phyloP scores from a whole-genome alignment of 2,329 filamentous ascomycete genomes.

The Trichoderma atroviride region DNA sequence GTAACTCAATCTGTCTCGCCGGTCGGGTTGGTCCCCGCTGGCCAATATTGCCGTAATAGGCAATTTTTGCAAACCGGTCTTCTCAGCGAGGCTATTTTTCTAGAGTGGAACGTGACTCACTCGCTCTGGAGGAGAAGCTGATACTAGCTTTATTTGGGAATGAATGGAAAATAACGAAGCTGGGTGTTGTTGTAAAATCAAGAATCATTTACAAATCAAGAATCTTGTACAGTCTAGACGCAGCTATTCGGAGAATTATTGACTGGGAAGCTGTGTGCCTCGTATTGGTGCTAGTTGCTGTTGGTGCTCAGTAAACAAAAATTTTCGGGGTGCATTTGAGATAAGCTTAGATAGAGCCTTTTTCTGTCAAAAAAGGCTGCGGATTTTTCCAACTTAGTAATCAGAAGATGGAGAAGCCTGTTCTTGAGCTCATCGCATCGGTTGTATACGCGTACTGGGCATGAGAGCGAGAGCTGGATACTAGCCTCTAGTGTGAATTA shows the following conservation, averaged over 20 bases:
- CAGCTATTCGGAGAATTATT: background rate
- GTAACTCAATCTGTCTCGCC: slow-evolving; percentile 27
- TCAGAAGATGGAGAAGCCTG: background rate
- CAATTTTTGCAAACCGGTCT: background rate
- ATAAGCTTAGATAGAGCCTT: background rate
- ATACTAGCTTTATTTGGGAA: background rate
- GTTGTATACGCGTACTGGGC: background rate
- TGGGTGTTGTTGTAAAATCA: background rate
- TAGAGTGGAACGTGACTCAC: background rate
- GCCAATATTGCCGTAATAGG: background rate
- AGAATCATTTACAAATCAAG: too few relatives aligned
- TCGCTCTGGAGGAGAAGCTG: background rate
- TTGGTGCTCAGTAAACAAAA: background rate
- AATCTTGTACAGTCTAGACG: background rate
- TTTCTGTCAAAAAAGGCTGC: background rate
- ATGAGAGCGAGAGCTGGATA: too few relatives aligned
- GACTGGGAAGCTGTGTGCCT: too few relatives aligned
- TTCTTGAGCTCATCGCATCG: background rate
- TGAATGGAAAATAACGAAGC: too few relatives aligned
- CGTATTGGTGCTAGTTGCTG: background rate
- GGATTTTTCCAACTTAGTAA: background rate
- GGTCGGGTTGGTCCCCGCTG: background rate
- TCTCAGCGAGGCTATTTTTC: background rate
- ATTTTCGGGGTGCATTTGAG: background rate
- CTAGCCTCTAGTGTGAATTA: too few relatives aligned